These are phyloP conservation scores for Panicum virgatum DNA, from an alignment of 202 grass and related monocot species.

Conservation along the genomic window DNA sequence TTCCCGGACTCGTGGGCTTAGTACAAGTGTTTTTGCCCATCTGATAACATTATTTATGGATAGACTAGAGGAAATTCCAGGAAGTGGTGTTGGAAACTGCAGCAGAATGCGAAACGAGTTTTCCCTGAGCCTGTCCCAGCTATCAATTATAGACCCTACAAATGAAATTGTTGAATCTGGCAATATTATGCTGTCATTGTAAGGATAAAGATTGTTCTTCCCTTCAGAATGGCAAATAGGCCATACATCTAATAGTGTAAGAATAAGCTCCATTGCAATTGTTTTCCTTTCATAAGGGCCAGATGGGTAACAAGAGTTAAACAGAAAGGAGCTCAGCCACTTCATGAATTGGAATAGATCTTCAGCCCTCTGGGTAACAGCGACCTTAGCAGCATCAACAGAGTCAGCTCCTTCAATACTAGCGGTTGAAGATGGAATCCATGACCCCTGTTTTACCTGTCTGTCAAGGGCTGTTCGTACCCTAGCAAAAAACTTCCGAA, in stretches of 20 bases:
- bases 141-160: conserved; percentile 95
- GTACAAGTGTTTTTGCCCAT: conserved; percentile 86
- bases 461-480: conserved; percentile 91
- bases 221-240: conserved; percentile 69
- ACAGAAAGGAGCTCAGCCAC: conserved; percentile 89
- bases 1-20: conserved; percentile 93
- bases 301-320: conserved; percentile 94
- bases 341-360: conserved; percentile 92
- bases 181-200: conserved; percentile 70
- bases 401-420: conserved; percentile 26
- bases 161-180: conserved; percentile 92
- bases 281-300: conserved; percentile 99
- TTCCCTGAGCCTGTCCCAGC: conserved; percentile 91
- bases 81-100: conserved; percentile 93
- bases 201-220: conserved; percentile 67
- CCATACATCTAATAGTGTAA: conserved; percentile 89
- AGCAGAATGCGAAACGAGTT: conserved; percentile 86
- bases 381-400: conserved; percentile 49
- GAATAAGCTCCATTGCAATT: conserved; percentile 98
- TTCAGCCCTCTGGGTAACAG: conserved; percentile 48
- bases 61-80: conserved; percentile 77
- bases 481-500: conserved; percentile 87
- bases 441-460: conserved; percentile 81
- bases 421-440: conserved; percentile 50
- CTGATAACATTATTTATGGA: conserved; percentile 72